phyloP scores from a whole-genome alignment of 257 asterid genomes.

The Thymus mandschuricus region DNA sequence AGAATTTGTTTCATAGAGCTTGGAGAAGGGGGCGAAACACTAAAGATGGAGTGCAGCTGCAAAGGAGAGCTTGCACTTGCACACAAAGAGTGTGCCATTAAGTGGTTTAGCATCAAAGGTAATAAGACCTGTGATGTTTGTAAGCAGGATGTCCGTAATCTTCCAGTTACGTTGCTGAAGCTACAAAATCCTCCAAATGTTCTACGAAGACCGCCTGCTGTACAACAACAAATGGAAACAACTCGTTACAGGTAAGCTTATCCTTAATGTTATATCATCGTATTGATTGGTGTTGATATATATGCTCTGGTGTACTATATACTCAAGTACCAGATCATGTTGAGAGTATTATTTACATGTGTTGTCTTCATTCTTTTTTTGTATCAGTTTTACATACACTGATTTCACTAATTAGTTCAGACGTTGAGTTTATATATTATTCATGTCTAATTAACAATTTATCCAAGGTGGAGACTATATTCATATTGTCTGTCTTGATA shows the following conservation, averaged over 20 bases:
- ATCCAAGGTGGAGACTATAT: too few relatives aligned
- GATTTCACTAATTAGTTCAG: not conserved
- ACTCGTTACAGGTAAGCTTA: constrained; percentile 78
- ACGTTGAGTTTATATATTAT: not conserved
- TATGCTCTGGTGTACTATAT: constrained; percentile 10
- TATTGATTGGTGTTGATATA: constrained; percentile 11
- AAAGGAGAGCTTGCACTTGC: constrained; percentile 99
- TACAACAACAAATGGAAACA: constrained; percentile 56
- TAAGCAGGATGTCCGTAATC: constrained; percentile 86
- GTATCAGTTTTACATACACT: not conserved
- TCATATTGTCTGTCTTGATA: too few relatives aligned
- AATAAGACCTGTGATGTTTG: constrained; percentile 93
- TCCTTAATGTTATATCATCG: constrained; percentile 1
- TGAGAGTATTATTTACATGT: constrained; percentile 22
- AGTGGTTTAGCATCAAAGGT: constrained; percentile 97
- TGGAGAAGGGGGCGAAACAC: constrained; percentile 91
- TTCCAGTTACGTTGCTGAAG: constrained; percentile 83
- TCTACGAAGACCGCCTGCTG: constrained; percentile 53
- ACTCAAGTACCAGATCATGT: constrained; percentile 1
- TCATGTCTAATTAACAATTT: too few relatives aligned
- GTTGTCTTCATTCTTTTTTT: not conserved
- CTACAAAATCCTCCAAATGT: constrained; percentile 69
- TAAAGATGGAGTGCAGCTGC: constrained; percentile 97
- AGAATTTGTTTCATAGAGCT: constrained; percentile 93
- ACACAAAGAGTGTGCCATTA: constrained; percentile 88